Conservation (phyloP, 257 asterid genomes). For the Oldenlandia corymbosa region DNA sequence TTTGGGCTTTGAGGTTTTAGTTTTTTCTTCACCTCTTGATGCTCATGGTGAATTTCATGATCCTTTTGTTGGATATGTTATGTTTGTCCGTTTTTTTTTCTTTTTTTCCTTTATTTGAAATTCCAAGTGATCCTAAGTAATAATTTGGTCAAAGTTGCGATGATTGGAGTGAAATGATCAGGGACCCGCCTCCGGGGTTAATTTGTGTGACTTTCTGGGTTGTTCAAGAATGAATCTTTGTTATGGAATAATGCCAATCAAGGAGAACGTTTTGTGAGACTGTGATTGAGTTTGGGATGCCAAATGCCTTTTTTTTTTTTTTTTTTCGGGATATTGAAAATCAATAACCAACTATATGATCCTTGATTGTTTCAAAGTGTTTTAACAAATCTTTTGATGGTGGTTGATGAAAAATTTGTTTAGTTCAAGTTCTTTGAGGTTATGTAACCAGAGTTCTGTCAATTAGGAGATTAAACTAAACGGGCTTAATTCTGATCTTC, state of each 20-base stretch:
- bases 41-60: background rate
- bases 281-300: background rate
- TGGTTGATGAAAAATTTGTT: background rate
- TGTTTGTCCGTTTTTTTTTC: background rate
- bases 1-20: background rate
- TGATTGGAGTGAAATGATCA: constrained; percentile 8
- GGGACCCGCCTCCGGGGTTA: background rate
- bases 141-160: background rate
- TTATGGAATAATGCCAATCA: background rate
- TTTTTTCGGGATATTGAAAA: too few species aligned
- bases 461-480: background rate
- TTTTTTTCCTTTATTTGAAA: background rate
- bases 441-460: background rate
- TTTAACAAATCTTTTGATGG: background rate
- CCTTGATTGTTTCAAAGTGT: background rate
- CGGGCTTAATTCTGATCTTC: background rate
- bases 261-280: background rate
- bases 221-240: background rate
- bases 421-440: background rate
- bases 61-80: background rate
- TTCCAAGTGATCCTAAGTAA: background rate
- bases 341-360: background rate
- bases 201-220: background rate
- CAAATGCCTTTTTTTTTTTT: too few species aligned
- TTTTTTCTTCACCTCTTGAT: background rate